phyloP scores from a whole-genome alignment of 768 basidiomycete species.

The Wakefieldia striispora region DNA sequence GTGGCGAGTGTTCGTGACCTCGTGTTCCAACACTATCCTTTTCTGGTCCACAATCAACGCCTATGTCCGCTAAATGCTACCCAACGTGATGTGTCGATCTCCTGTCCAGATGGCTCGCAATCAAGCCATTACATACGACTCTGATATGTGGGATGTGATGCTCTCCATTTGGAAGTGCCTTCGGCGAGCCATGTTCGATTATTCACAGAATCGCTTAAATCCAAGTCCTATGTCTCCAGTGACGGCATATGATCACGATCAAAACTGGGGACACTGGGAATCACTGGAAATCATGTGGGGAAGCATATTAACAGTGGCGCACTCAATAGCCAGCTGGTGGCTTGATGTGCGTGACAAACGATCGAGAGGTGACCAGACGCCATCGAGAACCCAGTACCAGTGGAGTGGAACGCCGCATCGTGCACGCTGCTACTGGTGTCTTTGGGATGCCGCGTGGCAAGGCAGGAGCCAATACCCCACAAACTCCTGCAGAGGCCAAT shows the following conservation, averaged over 20 bases:
- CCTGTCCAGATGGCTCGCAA: constrained; percentile 1
- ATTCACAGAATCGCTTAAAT: background rate
- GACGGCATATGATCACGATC: constrained; percentile 14
- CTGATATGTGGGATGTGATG: background rate
- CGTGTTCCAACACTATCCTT: constrained; percentile 14
- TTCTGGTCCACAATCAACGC: constrained; percentile 17
- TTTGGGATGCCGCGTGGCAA: constrained; percentile 11
- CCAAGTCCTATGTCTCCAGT: background rate
- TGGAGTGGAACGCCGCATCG: constrained; percentile 13
- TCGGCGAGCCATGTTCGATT: too few species aligned
- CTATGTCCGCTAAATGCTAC: constrained; percentile 11
- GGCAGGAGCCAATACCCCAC: constrained; percentile 4
- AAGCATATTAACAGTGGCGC: constrained; percentile 7
- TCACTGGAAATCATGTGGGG: constrained; percentile 6
- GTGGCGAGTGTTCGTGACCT: constrained; percentile 14
- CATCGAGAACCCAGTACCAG: constrained; percentile 12
- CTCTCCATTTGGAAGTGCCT: background rate
- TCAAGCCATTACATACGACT: background rate
- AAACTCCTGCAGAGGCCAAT: background rate
- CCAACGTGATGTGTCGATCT: constrained; percentile 23
- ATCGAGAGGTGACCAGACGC: constrained; percentile 9
- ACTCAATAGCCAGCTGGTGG: constrained; percentile 7
- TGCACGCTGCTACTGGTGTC: constrained; percentile 2
- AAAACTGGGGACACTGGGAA: constrained; percentile 6
- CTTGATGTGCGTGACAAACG: constrained; percentile 16